Percentiles rank a stretch among this genome's conserved stretches.
phyloP scores from a whole-genome alignment of 805 yeast species.

The Ogataea minuta region DNA sequence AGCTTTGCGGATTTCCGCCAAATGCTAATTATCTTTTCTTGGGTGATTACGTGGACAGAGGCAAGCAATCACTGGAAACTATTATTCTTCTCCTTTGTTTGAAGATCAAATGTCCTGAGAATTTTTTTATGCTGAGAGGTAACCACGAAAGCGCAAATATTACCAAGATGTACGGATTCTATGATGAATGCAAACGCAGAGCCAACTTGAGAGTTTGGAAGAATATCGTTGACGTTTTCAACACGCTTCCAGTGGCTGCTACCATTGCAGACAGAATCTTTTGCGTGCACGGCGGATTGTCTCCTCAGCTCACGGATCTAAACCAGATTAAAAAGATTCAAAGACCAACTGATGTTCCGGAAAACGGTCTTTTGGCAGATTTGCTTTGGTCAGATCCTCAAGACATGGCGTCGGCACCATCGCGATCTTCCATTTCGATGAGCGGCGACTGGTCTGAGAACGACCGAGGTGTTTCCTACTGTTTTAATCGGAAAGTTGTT shows the following conservation, averaged over 20 bases:
- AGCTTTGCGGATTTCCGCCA: conserved; percentile 61
- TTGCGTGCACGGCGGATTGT: conserved; percentile 70
- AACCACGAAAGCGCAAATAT: conserved; percentile 60
- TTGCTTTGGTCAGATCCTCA: conserved; percentile 84
- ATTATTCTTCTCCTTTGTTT: conserved; percentile 49
- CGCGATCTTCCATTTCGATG: conserved; percentile 8
- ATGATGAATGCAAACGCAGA: conserved; percentile 59
- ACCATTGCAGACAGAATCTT: conserved; percentile 57
- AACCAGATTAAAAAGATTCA: conserved; percentile 68
- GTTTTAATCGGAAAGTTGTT: conserved; percentile 74
- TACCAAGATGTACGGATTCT: conserved; percentile 59
- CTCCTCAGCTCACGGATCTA: conserved; percentile 65
- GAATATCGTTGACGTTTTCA: conserved; percentile 52
- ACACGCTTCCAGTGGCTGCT: conserved; percentile 60
- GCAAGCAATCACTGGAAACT: conserved; percentile 56
- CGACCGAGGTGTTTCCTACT: conserved; percentile 80
- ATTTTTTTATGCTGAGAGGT: conserved; percentile 58
- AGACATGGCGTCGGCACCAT: conserved; percentile 32
- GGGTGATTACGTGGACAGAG: conserved; percentile 62
- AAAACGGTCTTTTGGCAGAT: conserved; percentile 73
- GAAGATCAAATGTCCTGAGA: conserved; percentile 59
- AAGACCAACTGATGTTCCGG: conserved; percentile 84
- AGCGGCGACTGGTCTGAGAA: conserved; percentile 70
- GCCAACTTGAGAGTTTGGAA: conserved; percentile 49
- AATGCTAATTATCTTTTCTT: conserved; percentile 52